Percentiles rank a stretch among this genome's conserved stretches.
Conservation (phyloP, 495 filamentous ascomycete species). For the Hamigera avellanea region DNA sequence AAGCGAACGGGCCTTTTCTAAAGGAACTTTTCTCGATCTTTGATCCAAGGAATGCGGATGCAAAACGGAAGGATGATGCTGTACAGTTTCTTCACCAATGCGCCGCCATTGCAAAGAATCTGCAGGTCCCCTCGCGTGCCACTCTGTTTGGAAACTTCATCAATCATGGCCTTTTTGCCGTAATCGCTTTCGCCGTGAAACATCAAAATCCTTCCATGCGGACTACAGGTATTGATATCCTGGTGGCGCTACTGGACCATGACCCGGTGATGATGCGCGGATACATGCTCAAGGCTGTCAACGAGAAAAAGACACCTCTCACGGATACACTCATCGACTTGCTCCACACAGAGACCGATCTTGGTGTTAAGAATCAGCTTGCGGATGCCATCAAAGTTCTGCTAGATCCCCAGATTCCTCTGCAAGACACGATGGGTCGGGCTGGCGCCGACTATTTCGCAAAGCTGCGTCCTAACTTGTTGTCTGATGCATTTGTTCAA, state of each 20-base stretch:
- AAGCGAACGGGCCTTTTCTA: conserved; percentile 64
- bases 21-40: conserved; percentile 90
- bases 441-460: conserved; percentile 56
- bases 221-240: conserved; percentile 86
- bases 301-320: conserved; percentile 72
- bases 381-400: conserved; percentile 92
- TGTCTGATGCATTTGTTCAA: conserved; percentile 74
- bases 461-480: conserved; percentile 56
- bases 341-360: conserved; percentile 78
- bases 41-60: conserved; percentile 46
- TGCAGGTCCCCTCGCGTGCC: conserved; percentile 70
- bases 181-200: conserved; percentile 84
- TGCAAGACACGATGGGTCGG: conserved; percentile 54
- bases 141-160: conserved; percentile 86
- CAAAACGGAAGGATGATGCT: conserved; percentile 77
- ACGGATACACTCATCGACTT: conserved; percentile 93
- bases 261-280: conserved; percentile 87
- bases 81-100: conserved; percentile 96
- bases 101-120: conserved; percentile 84
- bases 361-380: conserved; percentile 92
- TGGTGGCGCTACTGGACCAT: conserved; percentile 91
- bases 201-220: conserved; percentile 75
- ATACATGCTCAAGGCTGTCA: conserved; percentile 84
- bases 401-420: conserved; percentile 63
- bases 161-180: conserved; percentile 69